Conservation (phyloP, 768 basidiomycete genomes). For the Collybiopsis confluens region DNA sequence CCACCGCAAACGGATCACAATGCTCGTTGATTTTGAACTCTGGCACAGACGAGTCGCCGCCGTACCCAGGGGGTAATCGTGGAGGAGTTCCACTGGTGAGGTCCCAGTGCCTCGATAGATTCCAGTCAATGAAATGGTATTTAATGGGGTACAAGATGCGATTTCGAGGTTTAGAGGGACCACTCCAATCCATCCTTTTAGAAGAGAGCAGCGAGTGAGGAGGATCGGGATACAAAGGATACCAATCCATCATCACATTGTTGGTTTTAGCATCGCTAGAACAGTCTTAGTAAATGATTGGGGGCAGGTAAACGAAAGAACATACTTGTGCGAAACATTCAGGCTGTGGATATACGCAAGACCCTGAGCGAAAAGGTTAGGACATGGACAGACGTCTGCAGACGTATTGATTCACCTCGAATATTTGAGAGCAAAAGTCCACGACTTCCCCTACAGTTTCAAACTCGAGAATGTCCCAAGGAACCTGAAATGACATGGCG, state of each 20-base stretch:
- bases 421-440: slow-evolving; percentile 27
- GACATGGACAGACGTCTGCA: background rate
- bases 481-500: slow-evolving; percentile 25
- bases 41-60: slow-evolving; percentile 39
- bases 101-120: slow-evolving; percentile 24
- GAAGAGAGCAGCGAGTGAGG: background rate
- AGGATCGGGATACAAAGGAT: background rate
- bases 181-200: background rate
- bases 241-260: slow-evolving; percentile 5
- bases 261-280: background rate
- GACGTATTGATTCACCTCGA: slow-evolving; percentile 19
- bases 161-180: slow-evolving; percentile 16
- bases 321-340: slow-evolving; percentile 16
- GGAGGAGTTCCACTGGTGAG: slow-evolving; percentile 20
- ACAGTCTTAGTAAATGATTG: too few species aligned
- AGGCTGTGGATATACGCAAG: slow-evolving; percentile 15
- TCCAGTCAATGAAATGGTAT: slow-evolving; percentile 38
- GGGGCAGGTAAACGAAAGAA: background rate
- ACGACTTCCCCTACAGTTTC: slow-evolving; percentile 30
- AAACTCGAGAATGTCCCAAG: slow-evolving; percentile 24
- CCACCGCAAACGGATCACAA: slow-evolving; percentile 37
- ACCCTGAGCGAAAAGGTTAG: slow-evolving; percentile 6
- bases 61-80: slow-evolving; percentile 23
- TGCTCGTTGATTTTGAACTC: slow-evolving; percentile 24
- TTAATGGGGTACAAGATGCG: slow-evolving; percentile 23